Base-by-base conservation (phyloP, 495 filamentous ascomycete genomes). In the Penicillium bovifimosum region DNA sequence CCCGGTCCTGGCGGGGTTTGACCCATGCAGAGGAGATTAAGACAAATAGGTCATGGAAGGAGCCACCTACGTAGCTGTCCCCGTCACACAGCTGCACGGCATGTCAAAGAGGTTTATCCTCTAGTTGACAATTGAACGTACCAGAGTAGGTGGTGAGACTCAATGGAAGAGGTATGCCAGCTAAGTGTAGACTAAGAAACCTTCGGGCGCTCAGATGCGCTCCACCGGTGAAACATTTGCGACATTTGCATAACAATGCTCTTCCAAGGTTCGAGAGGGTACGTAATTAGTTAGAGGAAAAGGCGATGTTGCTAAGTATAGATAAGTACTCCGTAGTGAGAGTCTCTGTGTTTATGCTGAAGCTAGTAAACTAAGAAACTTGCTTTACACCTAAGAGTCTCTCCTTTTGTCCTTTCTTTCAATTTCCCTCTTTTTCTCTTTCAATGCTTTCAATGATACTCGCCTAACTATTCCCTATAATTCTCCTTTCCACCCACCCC, bases 181-280 rank as follows among this genome's bases (percentile, higher is more conserved):
- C n/a, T n/a, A n/a, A n/a, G n/a, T n/a, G n/a, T n/a, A 41, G 36
- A 26, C 54, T 63, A 63, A 49, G 47, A 54, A 50, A 32, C 24
- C 24, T 54, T 62, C 59, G 59, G 52, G 50, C 54, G 54, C 56
- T 64, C 59, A 57, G 54, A 24, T 27, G 14, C 35, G 53, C 60
- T 64, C 61, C 61, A 61, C 20, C 61, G 55, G 55, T 64, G 61
- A 64, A 59, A 64, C 61, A 61, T 53, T 59, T 24, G 20, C 20
- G 20, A 24, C 2, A 2, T 4, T 24, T 4, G 4, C 20, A 34
- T 34, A 34, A 34, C 32, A 34, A 24, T 24, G n/a, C n/a, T n/a
- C n/a, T n/a, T n/a, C 20, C 20, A 24, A 24, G 20, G 20, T 34
- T 13, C 5, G 5, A 13, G 42, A 54, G 52, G 52, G 58, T 64